Evolutionary conservation across 2,329 filamentous ascomycete genomes (phyloP), one percentile per base, ranked within the genome.

Genomic region (Fusarium zealandicum): DNA sequence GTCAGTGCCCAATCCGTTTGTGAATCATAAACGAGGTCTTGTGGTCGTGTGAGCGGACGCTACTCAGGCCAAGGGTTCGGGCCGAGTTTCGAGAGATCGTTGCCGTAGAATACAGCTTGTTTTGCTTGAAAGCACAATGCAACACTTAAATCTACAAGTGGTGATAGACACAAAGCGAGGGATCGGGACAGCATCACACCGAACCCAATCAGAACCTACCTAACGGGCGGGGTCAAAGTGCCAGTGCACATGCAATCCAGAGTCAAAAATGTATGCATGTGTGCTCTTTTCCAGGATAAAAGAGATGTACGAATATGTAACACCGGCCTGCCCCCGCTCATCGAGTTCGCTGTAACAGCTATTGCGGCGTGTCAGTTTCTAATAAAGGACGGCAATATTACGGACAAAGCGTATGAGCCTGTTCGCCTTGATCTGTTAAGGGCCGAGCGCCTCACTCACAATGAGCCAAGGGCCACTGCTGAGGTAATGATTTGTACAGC

Each of bases 401-500:
- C 14, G 39, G 14, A 43, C 36, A 13, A 11, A 32, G 20, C 33
- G 20, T 25, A 48, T 35, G 54, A 54, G 51, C 50, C 18, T 43
- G 45, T 9, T 30, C 10, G 28, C 28, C 10, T 9, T 4, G 5
- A 9, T 4, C 10, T 30, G 12, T 42, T 45, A 63, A 54, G 42
- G 52, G 28, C 27, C 54, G 46, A 46, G 50, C 44, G 41, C 43
- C 51, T n/a, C n/a, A n/a, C n/a, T n/a, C n/a, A n/a, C n/a, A n/a
- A n/a, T n/a, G n/a, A n/a, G n/a, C 39, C 37, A 50, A 54, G 47
- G 28, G 36, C 22, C 18, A 16, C 20, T 42, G 55, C 56, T 66
- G 59, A 66, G 58, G 56, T 57, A 65, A 66, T 57, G 54, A 48
- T 51, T 60, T 53, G 53, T 57, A 48, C 43, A 61, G 13, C 38